phyloP scores from a whole-genome alignment of 345 rosid species.

The Nasturtium officinale region DNA sequence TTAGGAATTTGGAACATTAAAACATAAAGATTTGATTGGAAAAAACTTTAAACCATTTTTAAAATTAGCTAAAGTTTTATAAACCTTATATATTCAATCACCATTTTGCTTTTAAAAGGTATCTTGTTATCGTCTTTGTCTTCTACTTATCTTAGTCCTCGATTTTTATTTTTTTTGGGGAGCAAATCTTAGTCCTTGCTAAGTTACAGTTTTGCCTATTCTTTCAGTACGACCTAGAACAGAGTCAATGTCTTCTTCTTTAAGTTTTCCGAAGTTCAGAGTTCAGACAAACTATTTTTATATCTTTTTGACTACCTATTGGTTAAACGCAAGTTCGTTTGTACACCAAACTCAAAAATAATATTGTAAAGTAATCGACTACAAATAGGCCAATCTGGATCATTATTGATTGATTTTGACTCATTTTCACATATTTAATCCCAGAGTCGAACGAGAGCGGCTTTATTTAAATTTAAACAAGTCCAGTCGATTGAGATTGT shows the following conservation, averaged over 20 bases:
- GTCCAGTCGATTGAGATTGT: slow-evolving; percentile 1
- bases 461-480: background rate
- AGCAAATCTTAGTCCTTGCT: background rate
- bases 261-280: background rate
- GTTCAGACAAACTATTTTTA: background rate
- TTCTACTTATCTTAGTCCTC: background rate
- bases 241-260: background rate
- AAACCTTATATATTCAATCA: background rate
- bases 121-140: background rate
- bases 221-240: background rate
- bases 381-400: slow-evolving; percentile 18
- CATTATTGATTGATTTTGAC: slow-evolving; percentile 35
- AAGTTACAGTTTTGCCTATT: too few relatives aligned
- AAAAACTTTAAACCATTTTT: too few relatives aligned
- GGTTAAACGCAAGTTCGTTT: background rate
- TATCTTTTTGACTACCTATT: background rate
- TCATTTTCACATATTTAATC: slow-evolving; percentile 22
- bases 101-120: background rate
- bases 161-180: background rate
- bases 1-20: too few relatives aligned
- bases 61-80: too few relatives aligned
- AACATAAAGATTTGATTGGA: too few relatives aligned
- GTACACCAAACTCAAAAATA: background rate
- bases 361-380: background rate
- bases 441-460: slow-evolving; percentile 1